These are phyloP conservation scores for Phytophthora chlamydospora DNA, from an alignment of 352 stramenopile genomes.

Conservation along the genomic window DNA sequence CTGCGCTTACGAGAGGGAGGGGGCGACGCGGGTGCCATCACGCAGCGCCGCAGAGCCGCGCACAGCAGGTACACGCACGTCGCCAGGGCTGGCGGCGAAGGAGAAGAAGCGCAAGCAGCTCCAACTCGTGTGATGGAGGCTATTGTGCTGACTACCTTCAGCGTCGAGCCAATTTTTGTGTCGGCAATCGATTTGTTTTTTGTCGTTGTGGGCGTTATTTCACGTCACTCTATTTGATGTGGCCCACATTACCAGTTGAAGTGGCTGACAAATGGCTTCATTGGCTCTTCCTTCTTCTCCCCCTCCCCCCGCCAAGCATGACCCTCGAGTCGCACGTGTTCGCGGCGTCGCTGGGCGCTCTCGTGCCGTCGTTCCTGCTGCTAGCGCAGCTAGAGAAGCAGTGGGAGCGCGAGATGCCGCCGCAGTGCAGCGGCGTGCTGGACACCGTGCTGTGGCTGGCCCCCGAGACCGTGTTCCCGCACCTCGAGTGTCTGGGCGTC, in stretches of 20 bases:
- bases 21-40: conserved; percentile 25
- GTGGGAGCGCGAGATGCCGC: conserved; percentile 39
- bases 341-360: conserved; percentile 38
- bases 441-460: conserved; percentile 44
- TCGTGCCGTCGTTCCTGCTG: conserved; percentile 49
- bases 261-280: no score
- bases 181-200: no score
- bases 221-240: no score
- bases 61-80: conserved; percentile 31
- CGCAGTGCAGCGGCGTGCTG: conserved; percentile 43
- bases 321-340: conserved; percentile 37
- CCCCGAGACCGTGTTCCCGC: conserved; percentile 32
- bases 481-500: conserved; percentile 45
- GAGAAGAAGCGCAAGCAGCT: neutral
- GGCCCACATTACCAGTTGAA: no score
- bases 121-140: neutral
- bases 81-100: conserved; percentile 14
- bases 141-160: neutral
- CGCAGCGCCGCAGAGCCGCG: conserved; percentile 35
- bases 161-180: no score
- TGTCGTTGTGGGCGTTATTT: no score
- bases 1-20: conserved; percentile 27
- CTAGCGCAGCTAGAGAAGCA: conserved; percentile 37
- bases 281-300: no score
- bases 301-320: neutral